Conservation (phyloP, 2,329 filamentous ascomycete species). For the Stachybotrys chartarum region DNA sequence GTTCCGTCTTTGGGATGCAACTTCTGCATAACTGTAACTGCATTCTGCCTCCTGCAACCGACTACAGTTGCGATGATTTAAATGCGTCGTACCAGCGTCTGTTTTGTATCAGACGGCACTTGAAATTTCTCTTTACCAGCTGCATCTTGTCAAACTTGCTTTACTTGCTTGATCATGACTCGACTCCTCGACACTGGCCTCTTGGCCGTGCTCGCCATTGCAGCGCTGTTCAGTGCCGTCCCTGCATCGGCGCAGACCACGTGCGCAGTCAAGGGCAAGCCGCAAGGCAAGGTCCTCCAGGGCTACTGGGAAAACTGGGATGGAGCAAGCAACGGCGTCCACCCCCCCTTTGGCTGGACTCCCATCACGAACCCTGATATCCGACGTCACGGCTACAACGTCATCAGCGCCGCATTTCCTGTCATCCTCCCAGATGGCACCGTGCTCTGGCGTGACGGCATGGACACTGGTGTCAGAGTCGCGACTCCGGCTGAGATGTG, state of each 20-base stretch:
- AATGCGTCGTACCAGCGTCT: background rate
- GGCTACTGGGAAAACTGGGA: constrained; percentile 31
- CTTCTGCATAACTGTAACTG: background rate
- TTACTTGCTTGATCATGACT: constrained; percentile 4
- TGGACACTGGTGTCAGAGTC: constrained; percentile 22
- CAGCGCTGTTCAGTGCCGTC: constrained; percentile 4
- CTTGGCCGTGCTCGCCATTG: constrained; percentile 7
- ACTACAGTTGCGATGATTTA: background rate
- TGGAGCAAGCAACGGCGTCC: constrained; percentile 22
- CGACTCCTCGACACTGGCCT: constrained; percentile 9
- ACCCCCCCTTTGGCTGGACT: constrained; percentile 25
- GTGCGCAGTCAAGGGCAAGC: constrained; percentile 23
- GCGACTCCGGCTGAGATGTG: constrained; percentile 23
- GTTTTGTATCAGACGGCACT: background rate
- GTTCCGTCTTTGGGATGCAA: background rate
- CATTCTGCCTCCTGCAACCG: background rate
- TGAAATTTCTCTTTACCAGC: background rate
- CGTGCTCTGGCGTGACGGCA: constrained; percentile 22
- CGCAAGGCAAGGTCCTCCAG: constrained; percentile 22
- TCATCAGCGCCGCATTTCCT: constrained; percentile 25
- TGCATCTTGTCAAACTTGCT: background rate
- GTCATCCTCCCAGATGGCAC: constrained; percentile 25
- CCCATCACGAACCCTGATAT: constrained; percentile 21
- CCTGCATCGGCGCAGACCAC: constrained; percentile 11
- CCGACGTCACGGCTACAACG: constrained; percentile 23